A percentile compares a stretch with the other conserved stretches of the same genome.
Conservation (phyloP, 345 rosid genomes). For the Gossypium ekmanianum region DNA sequence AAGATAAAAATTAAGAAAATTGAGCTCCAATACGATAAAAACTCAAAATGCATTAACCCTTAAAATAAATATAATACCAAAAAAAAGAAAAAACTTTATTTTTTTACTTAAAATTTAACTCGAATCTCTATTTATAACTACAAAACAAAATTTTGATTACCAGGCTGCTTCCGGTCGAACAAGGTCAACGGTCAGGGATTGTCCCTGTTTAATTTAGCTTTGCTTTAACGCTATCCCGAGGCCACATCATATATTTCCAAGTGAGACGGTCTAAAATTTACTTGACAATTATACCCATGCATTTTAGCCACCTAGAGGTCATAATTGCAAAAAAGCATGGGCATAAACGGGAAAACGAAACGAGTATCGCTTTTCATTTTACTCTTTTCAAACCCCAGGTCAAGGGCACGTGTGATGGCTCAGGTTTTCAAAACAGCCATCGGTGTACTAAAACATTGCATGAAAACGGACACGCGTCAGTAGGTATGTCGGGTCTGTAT, state of each 20-base stretch:
- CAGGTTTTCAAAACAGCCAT: neutral
- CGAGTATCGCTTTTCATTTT: neutral
- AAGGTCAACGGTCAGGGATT: conserved; percentile 40
- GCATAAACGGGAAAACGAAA: neutral
- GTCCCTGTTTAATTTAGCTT: conserved; percentile 15
- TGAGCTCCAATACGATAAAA: too few species aligned
- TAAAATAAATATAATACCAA: too few species aligned
- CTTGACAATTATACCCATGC: neutral
- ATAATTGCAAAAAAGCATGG: neutral
- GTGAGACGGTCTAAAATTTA: conserved; percentile 13
- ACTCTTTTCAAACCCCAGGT: neutral
- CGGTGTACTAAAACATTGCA: neutral
- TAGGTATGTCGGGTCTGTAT: too few species aligned
- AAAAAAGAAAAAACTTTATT: too few species aligned
- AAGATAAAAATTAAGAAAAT: too few species aligned
- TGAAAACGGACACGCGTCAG: conserved; percentile 29
- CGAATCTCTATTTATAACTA: too few species aligned
- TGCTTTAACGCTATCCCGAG: neutral
- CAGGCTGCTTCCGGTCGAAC: conserved; percentile 15
- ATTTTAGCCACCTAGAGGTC: neutral
- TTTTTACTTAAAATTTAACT: too few species aligned
- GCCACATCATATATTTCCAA: neutral
- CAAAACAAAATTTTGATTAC: neutral
- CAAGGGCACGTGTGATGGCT: conserved; percentile 22
- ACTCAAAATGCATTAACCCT: too few species aligned